Conservation (phyloP, 2,329 filamentous ascomycete species). For the Diaporthe helianthi region DNA sequence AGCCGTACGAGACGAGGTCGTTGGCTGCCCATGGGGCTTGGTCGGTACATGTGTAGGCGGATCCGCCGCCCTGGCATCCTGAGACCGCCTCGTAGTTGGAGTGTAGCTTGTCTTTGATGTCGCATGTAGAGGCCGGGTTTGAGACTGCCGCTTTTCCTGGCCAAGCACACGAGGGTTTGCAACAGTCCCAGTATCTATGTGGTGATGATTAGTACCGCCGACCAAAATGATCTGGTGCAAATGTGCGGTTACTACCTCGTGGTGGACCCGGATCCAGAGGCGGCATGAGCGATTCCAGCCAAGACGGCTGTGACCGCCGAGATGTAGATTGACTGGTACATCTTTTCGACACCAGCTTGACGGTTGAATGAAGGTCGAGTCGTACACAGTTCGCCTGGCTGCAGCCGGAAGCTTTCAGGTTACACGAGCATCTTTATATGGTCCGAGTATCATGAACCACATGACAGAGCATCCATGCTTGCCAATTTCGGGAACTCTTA, state of each 20-base stretch:
- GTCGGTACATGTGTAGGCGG: constrained; percentile 66
- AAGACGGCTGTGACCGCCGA: neutral
- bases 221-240: neutral
- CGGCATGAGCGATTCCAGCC: neutral
- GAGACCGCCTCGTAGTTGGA: constrained; percentile 54
- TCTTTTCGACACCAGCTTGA: neutral
- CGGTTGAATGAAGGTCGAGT: neutral
- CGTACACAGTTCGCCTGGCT: neutral
- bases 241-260: neutral
- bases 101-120: constrained; percentile 61
- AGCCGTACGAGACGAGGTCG: constrained; percentile 67
- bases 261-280: neutral
- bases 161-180: constrained; percentile 73
- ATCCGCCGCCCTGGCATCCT: constrained; percentile 62
- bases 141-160: constrained; percentile 60
- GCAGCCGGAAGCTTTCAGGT: neutral
- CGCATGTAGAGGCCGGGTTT: constrained; percentile 60
- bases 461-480: neutral
- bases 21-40: constrained; percentile 69
- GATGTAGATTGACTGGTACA: neutral
- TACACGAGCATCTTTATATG: neutral
- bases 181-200: constrained; percentile 68
- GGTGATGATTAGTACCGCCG: neutral
- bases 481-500: neutral
- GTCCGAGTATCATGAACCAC: neutral